phyloP scores from a whole-genome alignment of 352 stramenopile genomes.

The Globisporangium ultimum region DNA sequence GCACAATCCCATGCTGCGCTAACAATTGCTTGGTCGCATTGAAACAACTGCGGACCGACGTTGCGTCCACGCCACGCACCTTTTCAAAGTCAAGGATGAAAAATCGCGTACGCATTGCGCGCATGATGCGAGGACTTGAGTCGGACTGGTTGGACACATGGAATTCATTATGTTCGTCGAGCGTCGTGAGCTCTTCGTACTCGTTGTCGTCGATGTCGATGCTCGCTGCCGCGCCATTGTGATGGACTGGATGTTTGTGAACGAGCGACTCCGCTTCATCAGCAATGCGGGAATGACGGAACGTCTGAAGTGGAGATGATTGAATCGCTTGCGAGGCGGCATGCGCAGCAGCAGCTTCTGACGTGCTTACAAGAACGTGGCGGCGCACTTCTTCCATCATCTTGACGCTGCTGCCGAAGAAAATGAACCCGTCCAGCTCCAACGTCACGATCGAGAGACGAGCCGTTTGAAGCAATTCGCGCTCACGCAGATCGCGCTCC shows the following conservation, averaged over 20 bases:
- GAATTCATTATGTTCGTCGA: constrained; percentile 45
- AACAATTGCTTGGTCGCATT: constrained; percentile 83
- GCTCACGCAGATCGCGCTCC: constrained; percentile 73
- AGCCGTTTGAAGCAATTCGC: constrained; percentile 62
- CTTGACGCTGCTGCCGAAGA: constrained; percentile 85
- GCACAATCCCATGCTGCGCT: constrained; percentile 65
- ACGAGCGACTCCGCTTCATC: not conserved
- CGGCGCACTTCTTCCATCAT: constrained; percentile 87
- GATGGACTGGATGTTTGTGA: constrained; percentile 2
- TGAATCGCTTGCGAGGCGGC: constrained; percentile 6
- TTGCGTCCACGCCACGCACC: constrained; percentile 88
- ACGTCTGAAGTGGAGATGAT: constrained; percentile 9
- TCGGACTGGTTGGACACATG: constrained; percentile 22
- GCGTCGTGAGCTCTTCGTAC: constrained; percentile 52
- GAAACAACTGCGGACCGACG: constrained; percentile 84
- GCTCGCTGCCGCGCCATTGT: not conserved
- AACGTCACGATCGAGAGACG: constrained; percentile 84
- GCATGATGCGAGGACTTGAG: constrained; percentile 30
- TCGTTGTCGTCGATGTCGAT: constrained; percentile 2
- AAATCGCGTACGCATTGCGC: constrained; percentile 74
- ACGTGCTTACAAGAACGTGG: constrained; percentile 64
- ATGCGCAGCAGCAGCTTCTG: constrained; percentile 14
- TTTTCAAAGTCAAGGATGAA: constrained; percentile 90
- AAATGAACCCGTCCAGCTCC: constrained; percentile 84
- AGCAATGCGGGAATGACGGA: constrained; percentile 8